Evolutionary conservation across 768 basidiomycete genomes (phyloP).

Genomic region (Amanita polypyramis): DNA sequence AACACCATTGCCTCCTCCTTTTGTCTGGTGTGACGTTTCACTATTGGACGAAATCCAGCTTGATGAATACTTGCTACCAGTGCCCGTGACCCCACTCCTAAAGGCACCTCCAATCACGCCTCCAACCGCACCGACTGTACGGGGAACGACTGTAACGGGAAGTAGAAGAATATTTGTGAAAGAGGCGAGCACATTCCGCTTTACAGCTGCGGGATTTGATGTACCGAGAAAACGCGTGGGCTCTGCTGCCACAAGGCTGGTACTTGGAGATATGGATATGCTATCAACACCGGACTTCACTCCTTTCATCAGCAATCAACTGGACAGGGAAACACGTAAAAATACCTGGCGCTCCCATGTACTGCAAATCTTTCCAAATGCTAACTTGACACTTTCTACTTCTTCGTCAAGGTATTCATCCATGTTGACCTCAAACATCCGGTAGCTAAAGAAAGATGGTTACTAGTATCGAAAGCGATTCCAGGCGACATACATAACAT

Average conservation of each 20-base stretch:
- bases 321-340: conserved; percentile 1
- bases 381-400: conserved; percentile 66
- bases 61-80: conserved; percentile 67
- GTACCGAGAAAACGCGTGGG: conserved; percentile 58
- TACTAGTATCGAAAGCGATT: conserved; percentile 3
- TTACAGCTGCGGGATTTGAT: conserved; percentile 83
- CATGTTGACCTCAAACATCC: conserved; percentile 95
- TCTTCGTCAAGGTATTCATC: conserved; percentile 97
- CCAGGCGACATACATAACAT: conserved; percentile 58
- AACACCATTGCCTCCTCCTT: conserved; percentile 50
- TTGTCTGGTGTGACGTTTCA: conserved; percentile 81
- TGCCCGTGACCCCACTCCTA: conserved; percentile 56
- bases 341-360: conserved; percentile 72
- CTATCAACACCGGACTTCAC: background rate
- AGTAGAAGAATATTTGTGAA: conserved; percentile 85
- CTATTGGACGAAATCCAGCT: conserved; percentile 34
- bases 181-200: conserved; percentile 85
- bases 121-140: conserved; percentile 61
- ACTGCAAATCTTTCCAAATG: conserved; percentile 65
- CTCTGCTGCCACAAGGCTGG: conserved; percentile 12
- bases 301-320: background rate
- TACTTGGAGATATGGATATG: background rate
- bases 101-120: conserved; percentile 59
- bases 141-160: conserved; percentile 94
- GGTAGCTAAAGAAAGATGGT: conserved; percentile 42